These are phyloP conservation scores for Pythium aphanidermatum DNA, from an alignment of 352 stramenopile species.

Conservation along the genomic window DNA sequence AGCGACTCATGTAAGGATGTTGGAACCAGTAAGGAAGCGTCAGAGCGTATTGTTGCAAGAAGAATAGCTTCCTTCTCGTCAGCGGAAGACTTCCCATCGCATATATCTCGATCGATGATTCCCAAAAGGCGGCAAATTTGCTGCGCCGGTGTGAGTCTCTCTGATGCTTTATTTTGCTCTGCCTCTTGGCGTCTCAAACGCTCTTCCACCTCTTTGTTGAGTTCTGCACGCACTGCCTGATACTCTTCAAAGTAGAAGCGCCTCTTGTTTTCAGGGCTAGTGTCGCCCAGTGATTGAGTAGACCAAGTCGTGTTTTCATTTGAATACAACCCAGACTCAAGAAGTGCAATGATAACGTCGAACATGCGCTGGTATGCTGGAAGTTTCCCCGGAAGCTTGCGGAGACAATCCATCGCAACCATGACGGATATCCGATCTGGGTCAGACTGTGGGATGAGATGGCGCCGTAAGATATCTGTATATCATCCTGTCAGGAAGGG, in stretches of 20 bases:
- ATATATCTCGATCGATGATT: conserved; percentile 20
- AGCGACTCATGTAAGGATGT: conserved; percentile 29
- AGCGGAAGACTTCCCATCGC: background rate
- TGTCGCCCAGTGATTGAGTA: background rate
- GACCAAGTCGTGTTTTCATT: too few relatives aligned
- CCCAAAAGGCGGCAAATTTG: conserved; percentile 26
- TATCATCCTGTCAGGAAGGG: too few relatives aligned
- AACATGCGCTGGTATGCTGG: conserved; percentile 60
- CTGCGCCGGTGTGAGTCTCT: conserved; percentile 10
- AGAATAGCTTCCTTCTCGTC: conserved; percentile 40
- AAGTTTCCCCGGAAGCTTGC: conserved; percentile 41
- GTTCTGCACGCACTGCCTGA: conserved; percentile 11
- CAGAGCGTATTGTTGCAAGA: conserved; percentile 24
- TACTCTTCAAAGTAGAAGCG: conserved; percentile 53
- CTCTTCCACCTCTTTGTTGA: conserved; percentile 8
- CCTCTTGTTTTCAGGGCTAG: background rate
- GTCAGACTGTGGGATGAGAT: conserved; percentile 33
- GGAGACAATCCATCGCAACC: conserved; percentile 70
- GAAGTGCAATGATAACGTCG: conserved; percentile 37
- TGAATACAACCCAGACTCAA: conserved; percentile 49
- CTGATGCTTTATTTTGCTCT: conserved; percentile 6
- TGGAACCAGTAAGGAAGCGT: conserved; percentile 23
- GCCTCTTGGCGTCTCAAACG: conserved; percentile 4
- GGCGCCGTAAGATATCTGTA: conserved; percentile 54
- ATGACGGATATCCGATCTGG: conserved; percentile 45